Percentiles rank a stretch among this genome's conserved stretches.
Conservation (phyloP, 441 rosid species). For the Melastoma candidum region DNA sequence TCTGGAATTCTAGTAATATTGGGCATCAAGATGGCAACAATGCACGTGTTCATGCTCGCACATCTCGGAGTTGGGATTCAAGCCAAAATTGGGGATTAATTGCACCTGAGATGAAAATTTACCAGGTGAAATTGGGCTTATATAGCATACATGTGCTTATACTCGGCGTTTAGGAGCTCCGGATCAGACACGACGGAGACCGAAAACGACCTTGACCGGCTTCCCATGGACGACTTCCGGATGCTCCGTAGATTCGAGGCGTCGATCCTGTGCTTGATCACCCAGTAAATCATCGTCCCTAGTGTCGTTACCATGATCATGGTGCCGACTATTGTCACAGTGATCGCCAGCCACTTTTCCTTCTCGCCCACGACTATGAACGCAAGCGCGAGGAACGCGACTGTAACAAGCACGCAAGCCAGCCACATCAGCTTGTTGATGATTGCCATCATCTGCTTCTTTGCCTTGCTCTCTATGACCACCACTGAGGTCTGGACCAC, state of each 20-base stretch:
- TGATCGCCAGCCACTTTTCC: slow-evolving; percentile 57
- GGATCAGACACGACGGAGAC: slow-evolving; percentile 51
- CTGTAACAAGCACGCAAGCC: slow-evolving; percentile 70
- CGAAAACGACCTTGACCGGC: slow-evolving; percentile 52
- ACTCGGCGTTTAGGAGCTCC: slow-evolving; percentile 60
- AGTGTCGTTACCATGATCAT: slow-evolving; percentile 69
- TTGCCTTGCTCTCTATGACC: slow-evolving; percentile 76
- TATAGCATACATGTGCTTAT: slow-evolving; percentile 83
- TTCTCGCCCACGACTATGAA: slow-evolving; percentile 65
- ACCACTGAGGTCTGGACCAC: slow-evolving; percentile 94
- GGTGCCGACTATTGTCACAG: slow-evolving; percentile 69
- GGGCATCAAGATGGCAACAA: too few species aligned
- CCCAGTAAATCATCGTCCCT: slow-evolving; percentile 88
- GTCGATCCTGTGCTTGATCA: slow-evolving; percentile 67
- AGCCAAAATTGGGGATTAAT: too few species aligned
- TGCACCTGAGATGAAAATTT: too few species aligned
- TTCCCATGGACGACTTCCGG: slow-evolving; percentile 46
- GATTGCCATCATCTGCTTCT: slow-evolving; percentile 86
- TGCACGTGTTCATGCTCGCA: too few species aligned
- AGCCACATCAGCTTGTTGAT: slow-evolving; percentile 95
- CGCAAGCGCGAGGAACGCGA: slow-evolving; percentile 64
- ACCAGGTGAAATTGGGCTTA: slow-evolving; percentile 10
- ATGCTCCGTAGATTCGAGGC: slow-evolving; percentile 58
- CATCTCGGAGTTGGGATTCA: too few species aligned
- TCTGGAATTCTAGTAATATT: too few species aligned